phyloP scores from a whole-genome alignment of 768 basidiomycete species.

The Serendipita sp. region DNA sequence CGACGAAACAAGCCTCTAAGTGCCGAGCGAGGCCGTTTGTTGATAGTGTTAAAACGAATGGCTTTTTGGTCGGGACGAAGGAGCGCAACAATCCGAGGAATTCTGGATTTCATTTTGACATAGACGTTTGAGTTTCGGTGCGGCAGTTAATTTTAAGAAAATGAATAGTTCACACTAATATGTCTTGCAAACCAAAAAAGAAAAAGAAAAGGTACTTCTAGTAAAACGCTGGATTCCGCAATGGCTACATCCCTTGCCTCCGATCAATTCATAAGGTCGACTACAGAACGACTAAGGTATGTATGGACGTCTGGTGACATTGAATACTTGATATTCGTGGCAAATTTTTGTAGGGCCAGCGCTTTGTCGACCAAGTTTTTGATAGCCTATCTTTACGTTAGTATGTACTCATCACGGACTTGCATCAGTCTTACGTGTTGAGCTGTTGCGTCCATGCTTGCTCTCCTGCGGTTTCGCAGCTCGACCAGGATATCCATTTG shows the following conservation, averaged over 20 bases:
- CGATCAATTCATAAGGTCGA: constrained; percentile 27
- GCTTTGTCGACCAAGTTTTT: constrained; percentile 58
- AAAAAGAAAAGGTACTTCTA: too few species aligned
- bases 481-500: constrained; percentile 85
- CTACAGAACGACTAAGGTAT: constrained; percentile 69
- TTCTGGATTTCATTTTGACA: too few species aligned
- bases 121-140: too few species aligned
- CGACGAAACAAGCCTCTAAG: too few species aligned
- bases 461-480: constrained; percentile 46
- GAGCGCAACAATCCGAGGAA: too few species aligned
- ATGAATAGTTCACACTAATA: too few species aligned
- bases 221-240: too few species aligned
- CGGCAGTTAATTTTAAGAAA: too few species aligned
- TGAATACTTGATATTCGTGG: constrained; percentile 71
- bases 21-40: too few species aligned
- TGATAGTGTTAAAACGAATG: too few species aligned
- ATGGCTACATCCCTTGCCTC: not conserved
- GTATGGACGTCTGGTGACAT: constrained; percentile 84
- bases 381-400: constrained; percentile 33
- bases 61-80: too few species aligned
- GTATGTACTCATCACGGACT: constrained; percentile 13
- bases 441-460: constrained; percentile 63
- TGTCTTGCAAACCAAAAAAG: too few species aligned
- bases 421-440: constrained; percentile 41
- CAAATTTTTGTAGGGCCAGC: constrained; percentile 74